Conservation (phyloP, 192 early-diverging fungal genomes). For the Spizellomyces punctatus region DNA sequence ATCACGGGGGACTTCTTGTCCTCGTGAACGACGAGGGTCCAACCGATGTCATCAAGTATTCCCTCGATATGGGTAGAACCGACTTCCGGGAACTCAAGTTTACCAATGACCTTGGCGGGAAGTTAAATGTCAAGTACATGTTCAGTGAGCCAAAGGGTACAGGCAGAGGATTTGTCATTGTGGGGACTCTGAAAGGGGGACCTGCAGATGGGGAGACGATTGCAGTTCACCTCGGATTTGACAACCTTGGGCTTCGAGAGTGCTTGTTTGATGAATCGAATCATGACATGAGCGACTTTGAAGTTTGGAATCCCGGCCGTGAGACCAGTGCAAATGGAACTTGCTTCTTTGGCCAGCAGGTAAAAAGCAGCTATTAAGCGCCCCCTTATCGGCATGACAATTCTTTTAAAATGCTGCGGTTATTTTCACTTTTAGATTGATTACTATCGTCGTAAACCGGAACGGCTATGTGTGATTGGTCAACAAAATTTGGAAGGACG, state of each 20-base stretch:
- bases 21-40: conserved; percentile 73
- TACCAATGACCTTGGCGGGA: conserved; percentile 14
- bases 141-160: conserved; percentile 43
- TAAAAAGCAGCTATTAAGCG: conserved; percentile 30
- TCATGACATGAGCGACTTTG: conserved; percentile 64
- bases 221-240: background rate
- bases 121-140: conserved; percentile 38
- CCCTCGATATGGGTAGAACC: conserved; percentile 33
- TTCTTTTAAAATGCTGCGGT: conserved; percentile 33
- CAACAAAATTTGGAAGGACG: too few species aligned
- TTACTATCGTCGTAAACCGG: conserved; percentile 45
- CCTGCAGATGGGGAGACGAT: background rate
- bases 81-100: conserved; percentile 8
- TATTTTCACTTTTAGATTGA: conserved; percentile 29
- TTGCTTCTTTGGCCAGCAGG: conserved; percentile 53
- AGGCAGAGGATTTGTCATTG: conserved; percentile 30
- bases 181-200: conserved; percentile 14
- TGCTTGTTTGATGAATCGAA: conserved; percentile 40
- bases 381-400: conserved; percentile 78
- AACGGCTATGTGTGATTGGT: conserved; percentile 37
- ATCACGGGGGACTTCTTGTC: conserved; percentile 85
- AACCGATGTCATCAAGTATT: conserved; percentile 51
- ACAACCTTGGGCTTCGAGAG: background rate
- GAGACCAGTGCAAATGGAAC: conserved; percentile 45
- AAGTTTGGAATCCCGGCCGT: conserved; percentile 64